Evolutionary conservation across 2,329 filamentous ascomycete genomes (phyloP).

Genomic region (Arthrobotrys sinensis): DNA sequence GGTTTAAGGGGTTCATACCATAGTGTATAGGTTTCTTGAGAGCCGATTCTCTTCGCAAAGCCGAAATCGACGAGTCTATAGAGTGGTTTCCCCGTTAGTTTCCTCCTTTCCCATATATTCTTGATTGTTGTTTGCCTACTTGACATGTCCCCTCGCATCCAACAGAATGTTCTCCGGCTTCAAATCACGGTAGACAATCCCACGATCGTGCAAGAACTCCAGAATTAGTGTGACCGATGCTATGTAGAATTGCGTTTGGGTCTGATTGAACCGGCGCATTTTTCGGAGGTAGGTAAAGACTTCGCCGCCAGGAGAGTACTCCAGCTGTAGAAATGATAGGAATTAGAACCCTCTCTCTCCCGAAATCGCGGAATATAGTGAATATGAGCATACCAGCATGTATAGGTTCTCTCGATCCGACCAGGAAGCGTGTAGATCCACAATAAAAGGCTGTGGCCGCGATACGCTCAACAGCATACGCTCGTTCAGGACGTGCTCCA

Average conservation of each 20-base stretch:
- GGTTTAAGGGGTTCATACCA: conserved; percentile 68
- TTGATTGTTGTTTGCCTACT: background rate
- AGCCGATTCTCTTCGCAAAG: conserved; percentile 83
- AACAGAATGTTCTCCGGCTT: conserved; percentile 88
- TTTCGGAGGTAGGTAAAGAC: conserved; percentile 86
- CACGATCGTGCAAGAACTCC: conserved; percentile 83
- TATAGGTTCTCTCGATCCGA: conserved; percentile 84
- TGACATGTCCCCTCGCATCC: conserved; percentile 81
- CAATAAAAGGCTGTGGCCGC: conserved; percentile 86
- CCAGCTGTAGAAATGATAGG: conserved; percentile 59
- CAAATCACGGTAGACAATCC: conserved; percentile 83
- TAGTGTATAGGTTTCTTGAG: conserved; percentile 83
- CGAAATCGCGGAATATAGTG: background rate
- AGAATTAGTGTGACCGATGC: conserved; percentile 87
- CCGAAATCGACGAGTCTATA: conserved; percentile 85
- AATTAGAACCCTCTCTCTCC: background rate
- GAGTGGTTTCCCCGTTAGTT: background rate
- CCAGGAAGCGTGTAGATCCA: conserved; percentile 82
- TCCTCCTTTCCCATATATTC: background rate
- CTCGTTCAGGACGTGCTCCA: conserved; percentile 89
- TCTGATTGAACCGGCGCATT: conserved; percentile 83
- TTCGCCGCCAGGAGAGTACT: conserved; percentile 74
- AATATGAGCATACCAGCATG: conserved; percentile 74
- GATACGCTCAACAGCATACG: conserved; percentile 83
- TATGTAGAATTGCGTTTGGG: conserved; percentile 84